Base-by-base conservation (phyloP, 1,284 basidiomycete genomes). In the Mycena sp. region DNA sequence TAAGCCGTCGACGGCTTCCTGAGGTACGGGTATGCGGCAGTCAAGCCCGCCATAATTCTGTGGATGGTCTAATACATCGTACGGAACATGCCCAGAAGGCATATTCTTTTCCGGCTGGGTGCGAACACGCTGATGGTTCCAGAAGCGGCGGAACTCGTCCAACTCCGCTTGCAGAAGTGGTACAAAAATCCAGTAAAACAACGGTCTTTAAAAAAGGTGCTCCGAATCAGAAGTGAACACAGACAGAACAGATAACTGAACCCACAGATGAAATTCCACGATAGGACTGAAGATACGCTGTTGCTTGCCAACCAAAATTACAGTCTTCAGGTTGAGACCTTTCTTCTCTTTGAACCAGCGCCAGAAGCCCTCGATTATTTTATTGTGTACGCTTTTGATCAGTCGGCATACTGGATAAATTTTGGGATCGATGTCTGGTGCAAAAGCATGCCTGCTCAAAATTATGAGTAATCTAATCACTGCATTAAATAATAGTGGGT, bases 401-500 rank as follows among this genome's bases (percentile, higher is more conserved):
- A 48, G 38, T 10, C 64, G 52, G 35, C 67, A 63, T 4, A 68
- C 37, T 14, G 72, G 71, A 48, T 67, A 73, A 4, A 53, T 21
- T 0, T 68, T 61, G 0, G 51, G 21, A 44, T 73, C 70, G 53
- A 76, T 67, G 1, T 71, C 55, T 3, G 69, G 71, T 14, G 72
- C 68, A 55, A 56, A 56, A 12, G 29, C 17, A 11, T 46, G 23
- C 0, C 54, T 56, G 10, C 11, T 32, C 2, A 21, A 7, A 23
- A 52, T 19, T 41, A 17, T 52, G 16, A 54, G 29, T 32, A 16
- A n/a, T n/a, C 21, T 44, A 19, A 23, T 7, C 10, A n/a, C n/a
- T n/a, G 21, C 10, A 7, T 16, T 9, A 16, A 23, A 44, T 4
- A 44, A 16, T 23, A 23, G 6, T 9, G 4, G 35, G 4, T 32